A percentile compares a stretch with the other conserved stretches of the same genome.
Evolutionary conservation across 23 red algal species (phyloP).

Genomic region (Rhodosorus marinus): DNA sequence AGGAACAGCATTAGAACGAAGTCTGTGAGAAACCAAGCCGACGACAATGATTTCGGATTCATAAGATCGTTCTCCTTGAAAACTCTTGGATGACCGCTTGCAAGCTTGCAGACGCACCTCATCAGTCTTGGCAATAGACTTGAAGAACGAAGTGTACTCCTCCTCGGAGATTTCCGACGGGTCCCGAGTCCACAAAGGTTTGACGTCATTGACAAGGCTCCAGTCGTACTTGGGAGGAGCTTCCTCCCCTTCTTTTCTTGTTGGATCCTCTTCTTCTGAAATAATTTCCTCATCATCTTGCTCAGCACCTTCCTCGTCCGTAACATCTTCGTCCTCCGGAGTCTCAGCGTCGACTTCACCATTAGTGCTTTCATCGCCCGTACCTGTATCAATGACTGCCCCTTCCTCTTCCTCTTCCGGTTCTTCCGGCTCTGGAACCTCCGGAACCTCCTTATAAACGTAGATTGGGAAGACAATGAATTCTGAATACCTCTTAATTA

Average conservation of each 20-base stretch:
- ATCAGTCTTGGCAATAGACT: neutral
- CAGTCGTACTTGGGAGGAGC: slow-evolving; percentile 1
- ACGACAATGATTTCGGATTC: too few relatives aligned
- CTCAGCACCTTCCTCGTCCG: slow-evolving; percentile 41
- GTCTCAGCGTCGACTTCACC: neutral
- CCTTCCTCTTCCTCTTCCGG: neutral
- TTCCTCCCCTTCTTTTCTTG: slow-evolving; percentile 23
- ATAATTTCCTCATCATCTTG: slow-evolving; percentile 29
- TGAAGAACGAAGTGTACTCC: slow-evolving; percentile 9
- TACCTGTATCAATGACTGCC: too few relatives aligned
- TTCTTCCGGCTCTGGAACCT: neutral
- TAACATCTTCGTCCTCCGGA: slow-evolving; percentile 20
- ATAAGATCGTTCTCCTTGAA: too few relatives aligned
- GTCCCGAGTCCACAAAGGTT: slow-evolving; percentile 7
- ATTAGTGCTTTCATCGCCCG: too few relatives aligned
- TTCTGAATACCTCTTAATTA: slow-evolving; percentile 5
- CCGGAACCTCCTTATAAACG: slow-evolving; percentile 1
- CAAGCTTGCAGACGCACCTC: too few relatives aligned
- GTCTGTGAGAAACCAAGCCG: too few relatives aligned
- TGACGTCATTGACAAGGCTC: neutral
- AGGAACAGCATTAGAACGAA: too few relatives aligned
- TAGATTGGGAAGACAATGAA: slow-evolving; percentile 18
- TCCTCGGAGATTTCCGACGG: slow-evolving; percentile 4
- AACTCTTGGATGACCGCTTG: too few relatives aligned
- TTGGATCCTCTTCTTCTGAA: neutral